Conservation (phyloP, 768 basidiomycete species). For the Gelatoporia subvermispora region DNA sequence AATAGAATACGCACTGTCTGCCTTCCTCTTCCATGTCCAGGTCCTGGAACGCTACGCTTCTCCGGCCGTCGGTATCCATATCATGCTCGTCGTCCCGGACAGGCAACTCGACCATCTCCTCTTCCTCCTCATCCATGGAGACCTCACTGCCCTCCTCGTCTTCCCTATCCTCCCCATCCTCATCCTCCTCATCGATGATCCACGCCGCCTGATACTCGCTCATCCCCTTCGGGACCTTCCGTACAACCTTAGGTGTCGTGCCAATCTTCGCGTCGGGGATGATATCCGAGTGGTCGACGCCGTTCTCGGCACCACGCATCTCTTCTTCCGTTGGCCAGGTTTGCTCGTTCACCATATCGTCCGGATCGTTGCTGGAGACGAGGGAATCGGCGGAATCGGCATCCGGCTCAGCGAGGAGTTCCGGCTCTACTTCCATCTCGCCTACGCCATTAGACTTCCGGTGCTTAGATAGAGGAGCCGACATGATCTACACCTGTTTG, state of each 20-base stretch:
- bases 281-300: constrained; percentile 23
- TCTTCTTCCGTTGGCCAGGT: constrained; percentile 99
- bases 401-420: constrained; percentile 60
- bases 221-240: constrained; percentile 88
- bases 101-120: constrained; percentile 57
- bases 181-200: constrained; percentile 79
- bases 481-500: constrained; percentile 52
- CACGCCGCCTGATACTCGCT: constrained; percentile 97
- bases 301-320: constrained; percentile 47
- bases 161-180: constrained; percentile 26
- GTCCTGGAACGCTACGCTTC: constrained; percentile 63
- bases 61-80: constrained; percentile 50
- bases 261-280: constrained; percentile 64
- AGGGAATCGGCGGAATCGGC: constrained; percentile 74
- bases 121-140: constrained; percentile 40
- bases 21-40: constrained; percentile 82
- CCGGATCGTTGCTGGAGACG: constrained; percentile 81
- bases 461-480: constrained; percentile 46
- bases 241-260: constrained; percentile 77
- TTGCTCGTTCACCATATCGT: constrained; percentile 90
- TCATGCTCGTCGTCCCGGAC: constrained; percentile 44
- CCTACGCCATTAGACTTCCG: constrained; percentile 30
- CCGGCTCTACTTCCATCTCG: constrained; percentile 67
- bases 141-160: constrained; percentile 34
- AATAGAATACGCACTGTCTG: constrained; percentile 56